Base-by-base conservation (phyloP, 805 yeast genomes). In the Candida montana region DNA sequence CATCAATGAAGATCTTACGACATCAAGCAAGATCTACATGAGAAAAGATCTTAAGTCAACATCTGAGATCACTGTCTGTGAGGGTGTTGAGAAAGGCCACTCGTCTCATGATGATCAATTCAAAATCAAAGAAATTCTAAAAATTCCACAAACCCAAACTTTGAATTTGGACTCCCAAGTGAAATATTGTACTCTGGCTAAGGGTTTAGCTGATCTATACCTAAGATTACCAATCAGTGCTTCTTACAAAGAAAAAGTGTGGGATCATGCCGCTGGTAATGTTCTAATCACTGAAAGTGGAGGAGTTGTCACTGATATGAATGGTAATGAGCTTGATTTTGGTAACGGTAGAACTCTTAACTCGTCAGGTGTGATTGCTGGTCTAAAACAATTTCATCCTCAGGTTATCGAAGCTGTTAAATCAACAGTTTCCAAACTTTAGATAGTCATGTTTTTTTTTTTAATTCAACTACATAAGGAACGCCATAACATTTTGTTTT, bases 251-350 rank as follows among this genome's bases (percentile, higher is more conserved):
- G 99, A 93, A 61, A 93, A 93, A 64, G 89, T 93, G 46, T 93
- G 99, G 98, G 99, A 93, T 64, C 99, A 93, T 61, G 98, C 98
- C 16, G 95, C 97, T 2, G 99, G 99, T 4, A 83, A 84, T 55
- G 71, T 91, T 12, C 72, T 93, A 46, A 81, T 95, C 35, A 71
- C 75, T 28, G 99, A 95, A 62, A 84, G 95, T 53, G 97, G 97
- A 33, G 99, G 99, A 7, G 61, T 69, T 37, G 98, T 93, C 11
- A 79, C 91, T 13, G 99, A 93, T 58, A 77, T 91, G 63, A 63
- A 74, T 41, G 96, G 96, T 16, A 69, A 68, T 11, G 69, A 72
- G 19, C 72, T 93, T 43, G 81, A 91, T 57, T 93, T 93, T 54
- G 89, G 96, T 7, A 68, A 71, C 32, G 99, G 99, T 7, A 78